Base-by-base conservation (phyloP, 352 stramenopile genomes). In the Aphanomyces cochlioides region DNA sequence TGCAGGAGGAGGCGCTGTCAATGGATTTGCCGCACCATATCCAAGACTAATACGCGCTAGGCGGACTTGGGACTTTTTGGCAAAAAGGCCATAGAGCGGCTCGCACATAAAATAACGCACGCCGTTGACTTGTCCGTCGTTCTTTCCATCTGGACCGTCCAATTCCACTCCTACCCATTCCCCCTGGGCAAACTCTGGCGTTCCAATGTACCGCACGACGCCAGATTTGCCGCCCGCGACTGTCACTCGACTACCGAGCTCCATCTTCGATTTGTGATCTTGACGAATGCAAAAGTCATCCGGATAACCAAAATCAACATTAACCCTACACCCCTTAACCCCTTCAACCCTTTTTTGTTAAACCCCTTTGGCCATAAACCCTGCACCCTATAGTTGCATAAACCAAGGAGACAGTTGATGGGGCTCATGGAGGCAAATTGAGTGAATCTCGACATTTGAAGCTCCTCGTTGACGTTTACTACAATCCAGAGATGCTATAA, bases 131-230 rank as follows among this genome's bases (percentile, higher is more conserved):
- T 90, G 82, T 65, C 88, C 88, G 65, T 89, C 91, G 82, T 95
- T 91, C 77, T 93, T 93, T 10, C 88, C 88, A 19, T 93, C 85
- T 34, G 86, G 79, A 1, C 73, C 75, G 43, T 93, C 85, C 19
- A 95, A 75, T 72, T 95, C 88, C 38, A 95, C 81, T 34, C 88
- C 88, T 12, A 90, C 78, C 88, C 86, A 95, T 60, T 93, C 85
- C 37, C 88, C 88, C 21, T 77, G 80, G 41, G 88, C 85, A 63
- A 90, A 87, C 34, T 93, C 85, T 36, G 87, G 90, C 72, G 89
- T 78, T 3, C 88, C 86, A 7, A 95, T 60, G 56, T 88, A 95
- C 10, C 85, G 82, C 36, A 95, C 84, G 34, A 88, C 48, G 66
- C 88, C 88, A 1, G 72, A 81, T 75, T 90, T 92, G 43, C 84